These are phyloP conservation scores for Klebsormidium nitens DNA, from an alignment of 139 green algal species.

Conservation along the genomic window DNA sequence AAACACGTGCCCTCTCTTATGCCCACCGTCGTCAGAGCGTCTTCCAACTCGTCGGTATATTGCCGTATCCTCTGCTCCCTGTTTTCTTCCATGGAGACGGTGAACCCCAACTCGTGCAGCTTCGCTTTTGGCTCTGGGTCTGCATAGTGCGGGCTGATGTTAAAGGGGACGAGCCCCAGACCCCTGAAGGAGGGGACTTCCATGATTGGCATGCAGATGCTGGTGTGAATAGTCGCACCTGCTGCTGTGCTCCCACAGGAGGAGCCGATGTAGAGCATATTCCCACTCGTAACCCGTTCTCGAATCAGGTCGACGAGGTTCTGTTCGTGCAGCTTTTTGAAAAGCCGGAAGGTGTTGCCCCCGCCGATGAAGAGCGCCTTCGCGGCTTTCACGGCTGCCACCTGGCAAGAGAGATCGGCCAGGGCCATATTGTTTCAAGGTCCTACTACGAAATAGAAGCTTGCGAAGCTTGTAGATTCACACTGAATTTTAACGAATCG, in stretches of 20 bases:
- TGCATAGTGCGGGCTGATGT: slow-evolving; percentile 31
- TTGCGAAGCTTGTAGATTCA: no score
- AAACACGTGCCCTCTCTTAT: slow-evolving; percentile 14
- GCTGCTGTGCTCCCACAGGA: slow-evolving; percentile 15
- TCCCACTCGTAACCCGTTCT: not conserved
- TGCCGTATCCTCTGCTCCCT: slow-evolving; percentile 21
- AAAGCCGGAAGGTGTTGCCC: slow-evolving; percentile 19
- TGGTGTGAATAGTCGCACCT: slow-evolving; percentile 18
- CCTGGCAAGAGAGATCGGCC: no score
- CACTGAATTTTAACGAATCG: no score
- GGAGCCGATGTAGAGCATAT: slow-evolving; percentile 23
- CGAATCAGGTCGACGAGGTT: slow-evolving; percentile 9
- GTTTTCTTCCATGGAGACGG: slow-evolving; percentile 24
- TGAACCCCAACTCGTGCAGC: slow-evolving; percentile 23
- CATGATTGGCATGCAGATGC: slow-evolving; percentile 24
- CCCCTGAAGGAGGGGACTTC: slow-evolving; percentile 8
- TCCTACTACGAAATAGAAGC: no score
- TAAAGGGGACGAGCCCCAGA: slow-evolving; percentile 17
- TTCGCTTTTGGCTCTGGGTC: slow-evolving; percentile 31
- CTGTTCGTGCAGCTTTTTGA: slow-evolving; percentile 6
- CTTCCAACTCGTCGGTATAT: slow-evolving; percentile 15
- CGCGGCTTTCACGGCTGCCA: slow-evolving; percentile 14
- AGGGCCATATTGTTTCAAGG: no score
- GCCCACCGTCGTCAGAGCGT: not conserved
- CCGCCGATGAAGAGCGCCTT: slow-evolving; percentile 25